Conservation (phyloP, 176 grass and related monocot genomes). For the Oryza longistaminata region DNA sequence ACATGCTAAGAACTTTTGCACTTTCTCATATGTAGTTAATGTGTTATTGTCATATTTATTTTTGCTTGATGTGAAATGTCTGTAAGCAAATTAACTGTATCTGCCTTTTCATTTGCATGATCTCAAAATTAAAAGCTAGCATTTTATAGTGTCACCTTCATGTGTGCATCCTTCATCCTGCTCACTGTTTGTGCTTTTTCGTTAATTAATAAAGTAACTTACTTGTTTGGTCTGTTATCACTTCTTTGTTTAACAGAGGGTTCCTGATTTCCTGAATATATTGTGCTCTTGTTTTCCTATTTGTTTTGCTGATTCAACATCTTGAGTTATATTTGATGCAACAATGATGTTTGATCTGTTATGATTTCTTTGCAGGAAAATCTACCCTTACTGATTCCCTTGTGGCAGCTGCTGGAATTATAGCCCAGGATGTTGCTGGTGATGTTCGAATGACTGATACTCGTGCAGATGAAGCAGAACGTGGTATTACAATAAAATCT, state of each 20-base stretch:
- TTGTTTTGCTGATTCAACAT: not conserved
- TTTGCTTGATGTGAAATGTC: not conserved
- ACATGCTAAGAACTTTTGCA: not conserved
- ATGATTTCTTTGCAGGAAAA: slow-evolving; percentile 51
- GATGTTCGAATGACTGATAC: slow-evolving; percentile 89
- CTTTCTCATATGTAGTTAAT: not conserved
- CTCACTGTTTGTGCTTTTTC: not conserved
- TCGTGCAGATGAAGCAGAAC: slow-evolving; percentile 70
- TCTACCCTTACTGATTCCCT: slow-evolving; percentile 87
- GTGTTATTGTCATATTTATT: not conserved
- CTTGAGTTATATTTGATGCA: not conserved
- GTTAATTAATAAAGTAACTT: not conserved
- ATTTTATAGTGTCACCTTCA: not conserved
- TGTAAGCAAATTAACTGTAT: not conserved
- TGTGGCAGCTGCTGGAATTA: slow-evolving; percentile 80
- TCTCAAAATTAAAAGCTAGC: not conserved
- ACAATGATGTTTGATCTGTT: not conserved
- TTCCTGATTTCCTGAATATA: not conserved
- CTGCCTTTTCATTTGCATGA: not conserved
- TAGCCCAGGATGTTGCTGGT: slow-evolving; percentile 81
- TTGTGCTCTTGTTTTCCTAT: not conserved
- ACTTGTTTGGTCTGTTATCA: not conserved
- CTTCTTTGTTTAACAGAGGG: not conserved
- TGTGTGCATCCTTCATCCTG: not conserved
- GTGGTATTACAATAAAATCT: slow-evolving; percentile 83